Conservation (phyloP, 345 rosid genomes). For the Raphanus sativus region DNA sequence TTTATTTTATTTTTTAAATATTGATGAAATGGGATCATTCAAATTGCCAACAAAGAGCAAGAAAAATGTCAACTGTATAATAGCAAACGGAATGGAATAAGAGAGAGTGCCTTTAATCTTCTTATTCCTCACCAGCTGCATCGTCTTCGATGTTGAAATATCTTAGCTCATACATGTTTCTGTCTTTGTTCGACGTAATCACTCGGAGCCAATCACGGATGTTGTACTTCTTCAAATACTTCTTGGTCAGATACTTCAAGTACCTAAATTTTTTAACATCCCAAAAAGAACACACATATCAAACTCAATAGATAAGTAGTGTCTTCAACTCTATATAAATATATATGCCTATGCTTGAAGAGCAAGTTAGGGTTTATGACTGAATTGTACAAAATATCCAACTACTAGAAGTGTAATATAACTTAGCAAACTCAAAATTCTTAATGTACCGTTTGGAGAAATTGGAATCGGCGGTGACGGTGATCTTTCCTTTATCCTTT, state of each 20-base stretch:
- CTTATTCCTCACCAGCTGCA: slow-evolving; percentile 66
- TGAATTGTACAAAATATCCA: background rate
- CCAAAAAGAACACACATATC: background rate
- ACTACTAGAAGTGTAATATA: background rate
- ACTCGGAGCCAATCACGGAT: slow-evolving; percentile 76
- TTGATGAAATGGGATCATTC: background rate
- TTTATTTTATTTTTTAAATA: too few species aligned
- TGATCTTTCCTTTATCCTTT: slow-evolving; percentile 55
- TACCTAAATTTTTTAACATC: slow-evolving; percentile 39
- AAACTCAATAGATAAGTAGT: too few species aligned
- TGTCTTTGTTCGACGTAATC: slow-evolving; percentile 70
- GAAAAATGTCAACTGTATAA: background rate
- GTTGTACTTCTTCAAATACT: slow-evolving; percentile 66
- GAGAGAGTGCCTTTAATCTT: slow-evolving; percentile 8
- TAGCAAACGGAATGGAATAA: background rate
- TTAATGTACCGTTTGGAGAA: slow-evolving; percentile 66
- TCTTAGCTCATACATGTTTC: slow-evolving; percentile 57
- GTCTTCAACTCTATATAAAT: too few species aligned
- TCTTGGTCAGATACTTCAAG: slow-evolving; percentile 70
- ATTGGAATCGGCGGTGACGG: slow-evolving; percentile 54
- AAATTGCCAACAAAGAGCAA: background rate
- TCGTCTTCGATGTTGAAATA: slow-evolving; percentile 78
- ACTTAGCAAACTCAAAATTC: background rate
- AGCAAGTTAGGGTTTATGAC: background rate
- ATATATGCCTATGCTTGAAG: background rate